These are phyloP conservation scores for Kazachstania martiniae DNA, from an alignment of 805 yeast genomes.

Conservation along the genomic window DNA sequence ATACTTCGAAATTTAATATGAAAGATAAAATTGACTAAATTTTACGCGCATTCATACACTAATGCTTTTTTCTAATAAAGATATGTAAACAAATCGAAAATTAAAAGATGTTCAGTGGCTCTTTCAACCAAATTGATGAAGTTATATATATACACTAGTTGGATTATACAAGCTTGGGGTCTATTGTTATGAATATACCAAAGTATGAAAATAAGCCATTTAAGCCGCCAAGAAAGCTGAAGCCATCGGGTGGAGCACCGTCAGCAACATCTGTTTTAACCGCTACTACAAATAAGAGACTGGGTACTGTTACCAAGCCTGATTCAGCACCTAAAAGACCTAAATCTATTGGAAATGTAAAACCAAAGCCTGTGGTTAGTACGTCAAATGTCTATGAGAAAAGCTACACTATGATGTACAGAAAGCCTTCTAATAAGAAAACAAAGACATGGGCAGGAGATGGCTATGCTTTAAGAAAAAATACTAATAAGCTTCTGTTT, in stretches of 20 bases:
- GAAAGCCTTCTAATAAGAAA: slow-evolving; percentile 66
- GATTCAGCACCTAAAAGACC: neutral
- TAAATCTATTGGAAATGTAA: neutral
- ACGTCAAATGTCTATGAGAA: too few species aligned
- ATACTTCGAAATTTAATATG: too few species aligned
- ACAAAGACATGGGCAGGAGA: slow-evolving; percentile 95
- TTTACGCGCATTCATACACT: too few species aligned
- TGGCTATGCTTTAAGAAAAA: slow-evolving; percentile 37
- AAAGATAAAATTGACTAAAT: too few species aligned
- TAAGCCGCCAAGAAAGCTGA: slow-evolving; percentile 37
- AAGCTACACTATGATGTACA: slow-evolving; percentile 40
- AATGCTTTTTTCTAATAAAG: too few species aligned
- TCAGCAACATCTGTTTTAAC: too few species aligned
- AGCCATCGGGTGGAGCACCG: neutral
- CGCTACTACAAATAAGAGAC: neutral
- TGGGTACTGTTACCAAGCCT: neutral
- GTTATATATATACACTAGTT: too few species aligned
- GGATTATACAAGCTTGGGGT: too few species aligned
- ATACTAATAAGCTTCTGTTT: slow-evolving; percentile 14
- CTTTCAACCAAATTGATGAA: neutral
- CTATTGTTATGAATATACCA: slow-evolving; percentile 16
- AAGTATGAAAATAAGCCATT: slow-evolving; percentile 37
- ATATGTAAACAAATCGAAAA: too few species aligned
- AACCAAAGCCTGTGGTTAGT: too few species aligned
- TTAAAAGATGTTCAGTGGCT: neutral